Evolutionary conservation across 306 rosid species (phyloP), one percentile per base, ranked within the genome.

Genomic region (Vicia villosa): DNA sequence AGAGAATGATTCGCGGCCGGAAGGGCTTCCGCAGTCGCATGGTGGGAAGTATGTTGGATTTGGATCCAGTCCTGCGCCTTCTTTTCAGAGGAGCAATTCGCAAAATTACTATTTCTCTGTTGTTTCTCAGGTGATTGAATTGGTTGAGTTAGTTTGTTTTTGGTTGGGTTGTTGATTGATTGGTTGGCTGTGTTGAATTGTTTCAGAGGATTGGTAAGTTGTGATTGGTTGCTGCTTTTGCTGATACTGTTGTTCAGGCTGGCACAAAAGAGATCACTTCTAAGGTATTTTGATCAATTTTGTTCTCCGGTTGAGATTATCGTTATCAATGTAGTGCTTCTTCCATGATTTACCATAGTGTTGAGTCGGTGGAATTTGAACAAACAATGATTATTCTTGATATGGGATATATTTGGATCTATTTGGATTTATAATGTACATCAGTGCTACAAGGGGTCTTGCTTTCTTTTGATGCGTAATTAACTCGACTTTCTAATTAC

Each of bases 11-110:
- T 80, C 97, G 2, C 83, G 89, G 14, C 95, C 96, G 0, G 95
- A 86, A 7, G 96, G 96, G 63, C 19, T 89, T 5, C 95, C 96
- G 0, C 97, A 96, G 5, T 87, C 97, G 5, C 91, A 84, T 63
- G 97, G 97, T 0, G 97, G 97, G 43, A 92, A 89, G 74, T 92
- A 87, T n/a, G 96, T 89, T 3, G 97, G 96, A 26, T 92, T 92
- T n/a, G 97, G 97, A 45, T 92, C 97, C 10, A 60, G 62, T 38
- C 86, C 92, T 0, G 75, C 70, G 1, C 84, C 91, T 16, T 32
- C 82, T 16, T 37, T 79, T 0, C 95, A 56, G 64, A 78, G 77
- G 67, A 83, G 51, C 58, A 83, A 72, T 64, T 50, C 74, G 6
- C 92, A 89, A 42, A 83, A 76, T n/a, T 96, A 92, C 37, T 83